Percentiles rank a stretch among this genome's conserved stretches.
Evolutionary conservation across 2,329 filamentous ascomycete genomes (phyloP).

Genomic region (Aciculosporium take): DNA sequence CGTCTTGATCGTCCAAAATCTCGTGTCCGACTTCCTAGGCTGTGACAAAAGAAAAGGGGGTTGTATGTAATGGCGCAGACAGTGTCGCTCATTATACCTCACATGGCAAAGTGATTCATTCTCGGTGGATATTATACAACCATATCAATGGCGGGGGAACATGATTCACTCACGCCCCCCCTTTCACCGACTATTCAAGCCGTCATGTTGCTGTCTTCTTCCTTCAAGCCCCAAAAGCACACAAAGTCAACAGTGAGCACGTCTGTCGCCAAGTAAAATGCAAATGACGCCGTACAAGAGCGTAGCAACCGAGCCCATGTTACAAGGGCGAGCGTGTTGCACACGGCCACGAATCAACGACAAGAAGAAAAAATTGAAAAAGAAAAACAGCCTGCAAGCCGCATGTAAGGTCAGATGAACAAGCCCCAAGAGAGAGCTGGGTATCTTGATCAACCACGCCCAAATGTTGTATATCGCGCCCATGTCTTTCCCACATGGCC

Average conservation of each 20-base stretch:
- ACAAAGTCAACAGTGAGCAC: neutral
- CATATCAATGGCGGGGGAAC: neutral
- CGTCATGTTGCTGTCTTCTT: neutral
- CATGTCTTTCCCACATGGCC: neutral
- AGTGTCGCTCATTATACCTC: neutral
- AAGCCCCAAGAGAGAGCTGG: conserved; percentile 24
- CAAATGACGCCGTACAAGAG: neutral
- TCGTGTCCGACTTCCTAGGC: neutral
- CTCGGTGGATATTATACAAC: conserved; percentile 1
- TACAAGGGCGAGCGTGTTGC: neutral
- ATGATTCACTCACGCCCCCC: neutral
- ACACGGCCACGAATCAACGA: conserved; percentile 6
- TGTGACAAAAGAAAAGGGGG: neutral
- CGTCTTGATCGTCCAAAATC: neutral
- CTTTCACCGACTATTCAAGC: neutral
- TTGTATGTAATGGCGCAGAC: neutral
- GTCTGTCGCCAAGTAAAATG: neutral
- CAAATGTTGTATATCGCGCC: conserved; percentile 10
- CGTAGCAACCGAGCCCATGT: neutral
- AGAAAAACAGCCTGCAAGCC: conserved; percentile 4
- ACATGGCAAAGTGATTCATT: neutral
- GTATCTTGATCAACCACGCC: conserved; percentile 24
- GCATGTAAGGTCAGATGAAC: conserved; percentile 18
- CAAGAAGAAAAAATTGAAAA: conserved; percentile 5
- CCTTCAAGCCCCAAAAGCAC: conserved; percentile 1